Conservation (phyloP, 306 rosid species). For the Parietaria judaica region DNA sequence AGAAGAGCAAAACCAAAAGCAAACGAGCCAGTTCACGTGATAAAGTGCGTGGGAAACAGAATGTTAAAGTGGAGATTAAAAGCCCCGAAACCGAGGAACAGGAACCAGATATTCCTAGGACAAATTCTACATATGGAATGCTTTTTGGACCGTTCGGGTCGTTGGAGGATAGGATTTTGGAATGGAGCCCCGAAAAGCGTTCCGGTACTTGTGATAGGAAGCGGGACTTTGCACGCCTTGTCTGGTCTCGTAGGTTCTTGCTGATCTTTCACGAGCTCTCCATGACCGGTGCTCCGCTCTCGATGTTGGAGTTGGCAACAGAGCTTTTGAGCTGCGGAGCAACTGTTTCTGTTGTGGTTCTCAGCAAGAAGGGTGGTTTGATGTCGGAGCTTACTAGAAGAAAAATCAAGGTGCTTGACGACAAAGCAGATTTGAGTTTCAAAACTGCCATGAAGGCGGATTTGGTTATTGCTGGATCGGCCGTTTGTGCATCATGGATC, state of each 20-base stretch:
- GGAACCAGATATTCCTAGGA: slow-evolving; percentile 50
- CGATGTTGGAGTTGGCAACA: slow-evolving; percentile 92
- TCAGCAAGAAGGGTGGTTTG: slow-evolving; percentile 87
- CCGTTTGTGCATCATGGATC: slow-evolving; percentile 89
- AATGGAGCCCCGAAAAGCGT: slow-evolving; percentile 58
- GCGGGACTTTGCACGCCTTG: slow-evolving; percentile 59
- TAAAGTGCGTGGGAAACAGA: slow-evolving; percentile 45
- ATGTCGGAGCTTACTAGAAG: slow-evolving; percentile 79
- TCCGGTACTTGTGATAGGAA: slow-evolving; percentile 61
- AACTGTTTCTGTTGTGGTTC: slow-evolving; percentile 73
- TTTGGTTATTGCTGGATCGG: slow-evolving; percentile 86
- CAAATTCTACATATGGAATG: slow-evolving; percentile 63
- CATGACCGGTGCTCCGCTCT: slow-evolving; percentile 94
- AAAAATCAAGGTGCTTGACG: slow-evolving; percentile 74
- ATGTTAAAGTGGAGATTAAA: slow-evolving; percentile 28
- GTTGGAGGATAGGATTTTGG: slow-evolving; percentile 57
- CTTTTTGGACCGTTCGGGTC: slow-evolving; percentile 89
- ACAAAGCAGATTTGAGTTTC: slow-evolving; percentile 62
- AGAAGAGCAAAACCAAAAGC: slow-evolving; percentile 49
- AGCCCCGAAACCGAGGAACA: slow-evolving; percentile 38
- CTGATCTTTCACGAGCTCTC: slow-evolving; percentile 86
- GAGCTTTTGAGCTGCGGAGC: slow-evolving; percentile 87
- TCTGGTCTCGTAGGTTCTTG: slow-evolving; percentile 69
- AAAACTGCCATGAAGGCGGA: slow-evolving; percentile 65
- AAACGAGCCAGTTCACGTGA: slow-evolving; percentile 32